Base-by-base conservation (phyloP, 2,329 filamentous ascomycete species). In the Aspergillus sp. region DNA sequence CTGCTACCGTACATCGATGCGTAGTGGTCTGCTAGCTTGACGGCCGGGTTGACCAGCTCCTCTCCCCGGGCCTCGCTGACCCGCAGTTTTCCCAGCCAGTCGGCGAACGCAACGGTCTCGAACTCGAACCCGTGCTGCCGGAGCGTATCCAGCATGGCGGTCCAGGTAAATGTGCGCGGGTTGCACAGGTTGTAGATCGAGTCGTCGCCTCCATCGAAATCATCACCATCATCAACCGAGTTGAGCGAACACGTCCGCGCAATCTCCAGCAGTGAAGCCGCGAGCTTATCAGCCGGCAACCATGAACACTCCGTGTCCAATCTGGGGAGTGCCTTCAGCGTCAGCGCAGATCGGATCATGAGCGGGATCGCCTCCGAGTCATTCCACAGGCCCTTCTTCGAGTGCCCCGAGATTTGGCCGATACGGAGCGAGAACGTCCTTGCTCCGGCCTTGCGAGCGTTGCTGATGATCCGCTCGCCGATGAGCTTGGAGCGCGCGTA, bases 391-490 rank as follows among this genome's bases (percentile, higher is more conserved):
- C 70, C 70, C 24, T 63, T 66, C 41, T 67, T 67, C 1, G 71
- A 72, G 48, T 73, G 69, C 3, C 72, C 71, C 0, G 70, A 72
- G 1, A 74, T 68, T 52, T 74, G 72, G 0, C 72, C 72, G 17
- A 73, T 74, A 3, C 72, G 69, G 5, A 74, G 66, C 0, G 70
- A 68, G 55, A 66, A 72, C 0, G 66, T 58, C 11, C 64, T 60
- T 8, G 70, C 70, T 0, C 68, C 68, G 12, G 56, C 33, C 7
- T 52, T 58, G 5, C 63, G 63, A 3, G 72, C 70, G 9, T 61
- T 63, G 48, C 65, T 70, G 21, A 73, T 58, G 31, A 74, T 68
- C 8, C 58, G 62, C 55, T 74, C 72, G 2, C 70, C 72, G 19
- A 71, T 52, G 0, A 73, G 52, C 46, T 73, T 74, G 2, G 71